Evolutionary conservation across 495 filamentous ascomycete genomes (phyloP).

Genomic region (Aspergillus kassunensis): DNA sequence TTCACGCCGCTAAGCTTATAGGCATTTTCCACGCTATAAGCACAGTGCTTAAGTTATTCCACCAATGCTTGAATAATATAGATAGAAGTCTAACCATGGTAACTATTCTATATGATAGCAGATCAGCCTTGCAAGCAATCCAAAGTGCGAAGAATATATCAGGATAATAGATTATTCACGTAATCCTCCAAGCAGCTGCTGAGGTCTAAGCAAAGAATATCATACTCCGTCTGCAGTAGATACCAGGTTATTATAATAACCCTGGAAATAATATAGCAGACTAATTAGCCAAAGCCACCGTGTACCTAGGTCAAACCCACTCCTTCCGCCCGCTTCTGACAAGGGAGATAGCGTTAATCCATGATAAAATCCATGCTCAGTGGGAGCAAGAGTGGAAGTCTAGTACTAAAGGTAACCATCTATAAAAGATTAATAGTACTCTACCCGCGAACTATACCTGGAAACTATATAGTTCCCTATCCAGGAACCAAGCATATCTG

Average conservation of each 20-base stretch:
- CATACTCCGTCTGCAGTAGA: conserved; percentile 2
- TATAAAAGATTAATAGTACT: conserved; percentile 4
- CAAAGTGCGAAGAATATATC: conserved; percentile 7
- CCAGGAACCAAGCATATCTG: conserved; percentile 5
- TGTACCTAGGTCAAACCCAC: background rate
- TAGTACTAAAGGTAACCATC: conserved; percentile 10
- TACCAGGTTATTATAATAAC: conserved; percentile 7
- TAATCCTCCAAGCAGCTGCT: conserved; percentile 4
- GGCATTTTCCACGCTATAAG: background rate
- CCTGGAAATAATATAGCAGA: conserved; percentile 10
- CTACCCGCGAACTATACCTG: conserved; percentile 7
- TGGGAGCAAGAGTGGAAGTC: background rate
- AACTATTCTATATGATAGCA: conserved; percentile 15
- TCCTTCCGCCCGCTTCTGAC: conserved; percentile 12
- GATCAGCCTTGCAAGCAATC: conserved; percentile 14
- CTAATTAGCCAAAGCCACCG: conserved; percentile 9
- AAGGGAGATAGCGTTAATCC: conserved; percentile 10
- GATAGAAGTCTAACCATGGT: too few species aligned
- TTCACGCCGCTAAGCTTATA: conserved; percentile 9
- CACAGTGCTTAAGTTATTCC: too few species aligned
- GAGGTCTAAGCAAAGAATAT: conserved; percentile 12
- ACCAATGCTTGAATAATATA: too few species aligned
- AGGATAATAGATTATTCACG: conserved; percentile 11
- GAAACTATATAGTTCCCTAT: conserved; percentile 9
- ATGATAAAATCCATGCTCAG: conserved; percentile 6